Conservation (phyloP, 1,284 basidiomycete genomes). For the Vanrija sp. region DNA sequence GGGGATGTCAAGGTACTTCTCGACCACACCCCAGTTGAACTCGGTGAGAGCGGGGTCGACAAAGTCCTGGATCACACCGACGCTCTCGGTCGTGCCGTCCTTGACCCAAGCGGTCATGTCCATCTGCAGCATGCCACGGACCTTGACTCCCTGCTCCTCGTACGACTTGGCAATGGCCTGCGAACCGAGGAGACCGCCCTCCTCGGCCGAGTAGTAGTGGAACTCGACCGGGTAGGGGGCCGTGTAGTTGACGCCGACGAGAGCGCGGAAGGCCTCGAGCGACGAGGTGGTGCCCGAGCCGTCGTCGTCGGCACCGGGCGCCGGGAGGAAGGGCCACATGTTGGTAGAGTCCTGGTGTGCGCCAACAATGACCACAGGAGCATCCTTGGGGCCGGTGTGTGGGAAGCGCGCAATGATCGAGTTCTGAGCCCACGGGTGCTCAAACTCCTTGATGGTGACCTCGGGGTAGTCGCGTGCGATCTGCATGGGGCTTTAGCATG, state of each 20-base stretch:
- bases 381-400: conserved; percentile 24
- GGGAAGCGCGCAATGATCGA: conserved; percentile 67
- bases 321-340: conserved; percentile 79
- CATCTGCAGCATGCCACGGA: conserved; percentile 81
- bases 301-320: conserved; percentile 76
- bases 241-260: conserved; percentile 72
- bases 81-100: conserved; percentile 75
- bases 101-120: conserved; percentile 98
- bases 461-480: conserved; percentile 61
- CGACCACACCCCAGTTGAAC: conserved; percentile 67
- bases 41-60: conserved; percentile 66
- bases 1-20: conserved; percentile 59
- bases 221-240: conserved; percentile 78
- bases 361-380: conserved; percentile 58
- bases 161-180: conserved; percentile 85
- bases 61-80: conserved; percentile 88
- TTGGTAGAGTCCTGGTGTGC: conserved; percentile 93
- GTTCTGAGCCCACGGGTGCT: conserved; percentile 89
- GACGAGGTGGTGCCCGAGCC: conserved; percentile 90
- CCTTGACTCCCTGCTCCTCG: conserved; percentile 59
- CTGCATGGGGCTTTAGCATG: conserved; percentile 46
- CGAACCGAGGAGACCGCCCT: conserved; percentile 90
- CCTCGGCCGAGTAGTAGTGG: conserved; percentile 94
- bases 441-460: conserved; percentile 73
- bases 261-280: conserved; percentile 78